Evolutionary conservation across 2,329 filamentous ascomycete species (phyloP).

Genomic region (Huntiella decipiens): DNA sequence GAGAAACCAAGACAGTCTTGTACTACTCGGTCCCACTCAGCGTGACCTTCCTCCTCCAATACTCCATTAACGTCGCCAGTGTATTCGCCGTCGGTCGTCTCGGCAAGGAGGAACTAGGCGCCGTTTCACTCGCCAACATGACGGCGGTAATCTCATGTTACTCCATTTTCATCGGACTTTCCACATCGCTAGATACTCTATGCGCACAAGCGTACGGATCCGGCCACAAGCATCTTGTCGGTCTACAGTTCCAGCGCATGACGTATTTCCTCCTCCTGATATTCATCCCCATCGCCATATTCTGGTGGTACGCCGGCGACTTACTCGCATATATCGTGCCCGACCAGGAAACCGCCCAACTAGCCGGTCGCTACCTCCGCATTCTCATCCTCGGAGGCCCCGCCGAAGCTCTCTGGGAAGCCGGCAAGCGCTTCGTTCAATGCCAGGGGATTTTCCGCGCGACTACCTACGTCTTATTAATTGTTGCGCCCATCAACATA

Average conservation of each 20-base stretch:
- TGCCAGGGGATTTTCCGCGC: conserved; percentile 66
- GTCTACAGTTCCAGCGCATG: conserved; percentile 67
- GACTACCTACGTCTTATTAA: conserved; percentile 55
- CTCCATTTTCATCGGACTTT: conserved; percentile 64
- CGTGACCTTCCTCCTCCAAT: conserved; percentile 59
- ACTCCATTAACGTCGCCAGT: conserved; percentile 65
- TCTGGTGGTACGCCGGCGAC: conserved; percentile 51
- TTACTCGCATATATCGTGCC: conserved; percentile 35
- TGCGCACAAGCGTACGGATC: conserved; percentile 90
- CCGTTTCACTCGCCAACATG: conserved; percentile 42
- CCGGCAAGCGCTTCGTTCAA: conserved; percentile 63
- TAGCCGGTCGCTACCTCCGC: conserved; percentile 55
- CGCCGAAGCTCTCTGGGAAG: conserved; percentile 59
- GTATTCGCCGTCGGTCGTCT: conserved; percentile 63
- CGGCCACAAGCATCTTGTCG: conserved; percentile 73
- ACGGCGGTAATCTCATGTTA: conserved; percentile 63
- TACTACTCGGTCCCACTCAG: conserved; percentile 54
- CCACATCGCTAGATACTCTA: conserved; percentile 78
- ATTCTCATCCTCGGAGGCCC: conserved; percentile 56
- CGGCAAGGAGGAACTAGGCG: conserved; percentile 39
- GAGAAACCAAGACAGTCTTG: conserved; percentile 65
- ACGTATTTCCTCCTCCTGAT: conserved; percentile 55
- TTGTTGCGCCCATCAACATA: conserved; percentile 60
- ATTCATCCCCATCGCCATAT: conserved; percentile 49
- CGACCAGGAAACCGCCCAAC: conserved; percentile 38